Conservation (phyloP, 225 moss, liverwort and hornwort genomes). For the Rhytidiadelphus loreus region DNA sequence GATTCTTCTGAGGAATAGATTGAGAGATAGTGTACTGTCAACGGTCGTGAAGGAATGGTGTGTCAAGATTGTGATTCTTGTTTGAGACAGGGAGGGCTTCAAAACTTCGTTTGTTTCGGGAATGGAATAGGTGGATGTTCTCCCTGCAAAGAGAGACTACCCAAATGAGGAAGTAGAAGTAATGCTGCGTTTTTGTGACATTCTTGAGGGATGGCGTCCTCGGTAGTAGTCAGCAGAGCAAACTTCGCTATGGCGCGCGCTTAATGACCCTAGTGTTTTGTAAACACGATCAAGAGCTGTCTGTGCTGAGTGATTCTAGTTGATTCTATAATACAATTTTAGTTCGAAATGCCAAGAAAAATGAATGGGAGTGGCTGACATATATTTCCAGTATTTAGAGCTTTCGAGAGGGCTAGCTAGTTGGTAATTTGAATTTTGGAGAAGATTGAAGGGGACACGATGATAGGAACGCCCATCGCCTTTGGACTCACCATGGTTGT, state of each 20-base stretch:
- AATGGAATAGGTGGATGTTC: not conserved
- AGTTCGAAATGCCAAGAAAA: not conserved
- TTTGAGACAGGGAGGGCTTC: not conserved
- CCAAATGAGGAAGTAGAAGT: not conserved
- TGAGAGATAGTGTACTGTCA: not conserved
- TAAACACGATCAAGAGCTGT: not conserved
- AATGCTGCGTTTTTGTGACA: not conserved
- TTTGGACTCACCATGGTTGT: slow-evolving; percentile 54
- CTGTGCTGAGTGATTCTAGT: not conserved
- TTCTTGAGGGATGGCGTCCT: not conserved
- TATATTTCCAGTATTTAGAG: not conserved
- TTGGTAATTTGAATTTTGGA: not conserved
- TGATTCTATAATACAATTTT: not conserved
- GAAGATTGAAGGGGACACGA: not conserved
- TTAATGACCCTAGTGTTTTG: not conserved
- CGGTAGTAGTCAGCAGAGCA: not conserved
- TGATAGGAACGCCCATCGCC: slow-evolving; percentile 50
- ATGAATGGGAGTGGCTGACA: not conserved
- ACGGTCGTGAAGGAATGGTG: not conserved
- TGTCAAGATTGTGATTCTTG: slow-evolving; percentile 5
- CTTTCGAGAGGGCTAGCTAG: not conserved
- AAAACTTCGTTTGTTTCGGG: not conserved
- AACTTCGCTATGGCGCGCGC: not conserved
- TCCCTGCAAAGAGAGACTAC: not conserved
- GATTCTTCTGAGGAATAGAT: not conserved